Base-by-base conservation (phyloP, 78 protist species). In the Dictyostelium capitatum region DNA sequence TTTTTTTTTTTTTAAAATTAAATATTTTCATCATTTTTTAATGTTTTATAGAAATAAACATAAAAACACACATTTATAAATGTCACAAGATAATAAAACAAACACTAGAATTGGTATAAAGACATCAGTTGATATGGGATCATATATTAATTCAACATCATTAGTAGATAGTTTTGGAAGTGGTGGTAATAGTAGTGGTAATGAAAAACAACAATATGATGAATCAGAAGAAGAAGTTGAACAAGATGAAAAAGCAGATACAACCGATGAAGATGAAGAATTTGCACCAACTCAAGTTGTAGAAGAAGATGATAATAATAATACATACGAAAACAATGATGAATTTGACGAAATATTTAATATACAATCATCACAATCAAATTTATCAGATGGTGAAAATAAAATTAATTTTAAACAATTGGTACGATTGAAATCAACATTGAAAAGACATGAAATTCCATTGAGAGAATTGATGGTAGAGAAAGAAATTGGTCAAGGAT, bases 401-500 rank as follows among this genome's bases (percentile, higher is more conserved):
- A 23, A 56, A 79, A 54, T n/a, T 2, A 50, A 87, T 43, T 87
- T 78, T 64, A 74, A 64, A 50, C 78, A 87, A n/a, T 50, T 87
- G 32, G 84, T 87, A 0, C n/a, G 41, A 59, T 64, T 87, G 41
- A 87, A 87, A 47, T 77, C 84, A 14, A 77, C 93, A 14, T n/a
- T 87, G 3, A 87, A 37, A 54, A 80, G 51, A 7, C 62, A 77
- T 77, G 83, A 74, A 43, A 87, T 87, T 12, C 70, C 84, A 30
- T 87, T 37, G 10, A 74, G 32, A 6, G 85, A 87, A 28, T 23
- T 87, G n/a, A 37, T 69, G 2, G 48, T 87, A 0, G 93, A 87
- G 43, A 77, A 80, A 20, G 93, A 87, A 20, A 74, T 87, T 32
- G 93, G 93, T 17, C 79, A 87, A 50, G 93, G 93, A 7, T 87